Conservation (phyloP, 306 rosid genomes). For the Medicago lupulina region DNA sequence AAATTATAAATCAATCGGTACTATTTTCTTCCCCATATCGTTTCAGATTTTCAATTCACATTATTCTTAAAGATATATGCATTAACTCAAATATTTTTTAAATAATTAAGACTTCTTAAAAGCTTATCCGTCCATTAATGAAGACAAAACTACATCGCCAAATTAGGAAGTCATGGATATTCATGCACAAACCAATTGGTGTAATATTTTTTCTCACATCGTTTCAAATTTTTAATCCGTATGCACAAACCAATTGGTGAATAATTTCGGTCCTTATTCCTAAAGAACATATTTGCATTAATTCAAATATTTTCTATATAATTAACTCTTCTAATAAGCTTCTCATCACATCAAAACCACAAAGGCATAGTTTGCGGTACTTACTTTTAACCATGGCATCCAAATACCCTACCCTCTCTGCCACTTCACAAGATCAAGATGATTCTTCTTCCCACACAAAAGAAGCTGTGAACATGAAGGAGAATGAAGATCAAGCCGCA, state of each 20-base stretch:
- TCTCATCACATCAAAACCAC: too few relatives aligned
- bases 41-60: too few relatives aligned
- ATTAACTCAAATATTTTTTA: too few relatives aligned
- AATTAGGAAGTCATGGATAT: too few relatives aligned
- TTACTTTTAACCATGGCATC: conserved; percentile 11
- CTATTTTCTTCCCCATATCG: too few relatives aligned
- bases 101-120: too few relatives aligned
- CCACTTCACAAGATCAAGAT: conserved; percentile 38
- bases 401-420: conserved; percentile 50
- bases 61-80: too few relatives aligned
- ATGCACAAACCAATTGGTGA: too few relatives aligned
- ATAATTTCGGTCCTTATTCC: not conserved
- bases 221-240: not conserved
- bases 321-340: too few relatives aligned
- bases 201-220: not conserved
- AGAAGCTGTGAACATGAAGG: not conserved
- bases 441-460: not conserved
- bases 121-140: not conserved
- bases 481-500: not conserved
- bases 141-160: not conserved
- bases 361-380: too few relatives aligned
- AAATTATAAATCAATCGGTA: too few relatives aligned
- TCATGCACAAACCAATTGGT: not conserved
- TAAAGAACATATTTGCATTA: not conserved
- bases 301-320: not conserved